phyloP scores from a whole-genome alignment of 148 eudicot genomes.

The Silene latifolia region DNA sequence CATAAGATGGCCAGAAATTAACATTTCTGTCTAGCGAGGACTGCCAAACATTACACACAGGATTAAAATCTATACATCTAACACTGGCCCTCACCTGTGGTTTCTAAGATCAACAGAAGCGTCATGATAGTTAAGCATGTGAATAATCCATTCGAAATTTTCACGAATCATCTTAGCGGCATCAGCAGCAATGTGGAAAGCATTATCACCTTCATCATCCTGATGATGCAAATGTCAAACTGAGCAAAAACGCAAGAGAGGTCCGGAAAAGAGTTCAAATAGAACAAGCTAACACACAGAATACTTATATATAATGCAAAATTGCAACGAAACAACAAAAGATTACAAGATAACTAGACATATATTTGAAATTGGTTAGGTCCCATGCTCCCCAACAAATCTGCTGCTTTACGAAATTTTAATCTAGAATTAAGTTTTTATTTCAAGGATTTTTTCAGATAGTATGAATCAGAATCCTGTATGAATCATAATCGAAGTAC shows the following conservation, averaged over 20 bases:
- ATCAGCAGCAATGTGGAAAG: constrained; percentile 98
- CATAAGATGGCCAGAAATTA: not conserved
- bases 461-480: not conserved
- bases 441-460: not conserved
- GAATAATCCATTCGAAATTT: constrained; percentile 85
- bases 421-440: not conserved
- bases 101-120: constrained; percentile 84
- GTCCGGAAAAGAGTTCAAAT: not conserved
- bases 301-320: not conserved
- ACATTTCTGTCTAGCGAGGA: not conserved
- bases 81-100: constrained; percentile 63
- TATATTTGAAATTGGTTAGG: not conserved
- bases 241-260: constrained; percentile 8
- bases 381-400: not conserved
- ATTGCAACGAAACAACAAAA: not conserved
- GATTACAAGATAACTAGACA: not conserved
- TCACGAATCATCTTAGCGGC: constrained; percentile 98
- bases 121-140: constrained; percentile 80
- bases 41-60: not conserved
- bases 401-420: not conserved
- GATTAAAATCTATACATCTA: not conserved
- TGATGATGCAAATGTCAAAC: constrained; percentile 25
- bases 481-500: not conserved
- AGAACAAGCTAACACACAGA: not conserved
- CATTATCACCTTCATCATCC: constrained; percentile 99